These are phyloP conservation scores for Irpex rosettiformis DNA, from an alignment of 1,284 basidiomycete genomes.

Conservation along the genomic window DNA sequence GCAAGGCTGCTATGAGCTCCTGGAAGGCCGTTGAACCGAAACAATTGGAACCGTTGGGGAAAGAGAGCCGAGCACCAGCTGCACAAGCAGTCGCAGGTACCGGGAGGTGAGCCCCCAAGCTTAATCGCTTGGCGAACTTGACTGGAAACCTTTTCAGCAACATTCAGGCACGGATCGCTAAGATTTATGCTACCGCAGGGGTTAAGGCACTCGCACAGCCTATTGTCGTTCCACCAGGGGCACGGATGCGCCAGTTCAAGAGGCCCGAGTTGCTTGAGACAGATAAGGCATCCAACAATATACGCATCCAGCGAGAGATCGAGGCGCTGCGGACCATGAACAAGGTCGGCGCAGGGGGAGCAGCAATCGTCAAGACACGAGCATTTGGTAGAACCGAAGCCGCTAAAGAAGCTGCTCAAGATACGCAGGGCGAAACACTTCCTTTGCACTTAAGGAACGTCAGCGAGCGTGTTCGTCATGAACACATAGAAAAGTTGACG, in stretches of 20 bases:
- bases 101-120: neutral
- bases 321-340: slow-evolving; percentile 13
- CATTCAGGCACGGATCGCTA: slow-evolving; percentile 14
- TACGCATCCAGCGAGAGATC: slow-evolving; percentile 12
- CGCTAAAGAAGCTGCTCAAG: neutral
- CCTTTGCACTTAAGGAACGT: neutral
- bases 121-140: neutral
- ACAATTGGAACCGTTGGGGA: neutral
- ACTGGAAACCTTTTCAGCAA: neutral
- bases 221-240: neutral
- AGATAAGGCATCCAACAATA: slow-evolving; percentile 6
- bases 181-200: slow-evolving; percentile 2
- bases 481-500: neutral
- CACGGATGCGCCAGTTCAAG: slow-evolving; percentile 11
- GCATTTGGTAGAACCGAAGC: slow-evolving; percentile 12
- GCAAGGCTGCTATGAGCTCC: neutral
- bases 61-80: too few relatives aligned
- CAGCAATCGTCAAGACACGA: slow-evolving; percentile 6
- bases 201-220: neutral
- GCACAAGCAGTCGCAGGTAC: neutral
- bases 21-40: neutral
- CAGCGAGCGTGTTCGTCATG: neutral
- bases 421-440: neutral
- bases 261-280: slow-evolving; percentile 11
- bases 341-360: slow-evolving; percentile 8